phyloP scores from a whole-genome alignment of 2,329 filamentous ascomycete genomes.

The Dothiorella sarmentorum region DNA sequence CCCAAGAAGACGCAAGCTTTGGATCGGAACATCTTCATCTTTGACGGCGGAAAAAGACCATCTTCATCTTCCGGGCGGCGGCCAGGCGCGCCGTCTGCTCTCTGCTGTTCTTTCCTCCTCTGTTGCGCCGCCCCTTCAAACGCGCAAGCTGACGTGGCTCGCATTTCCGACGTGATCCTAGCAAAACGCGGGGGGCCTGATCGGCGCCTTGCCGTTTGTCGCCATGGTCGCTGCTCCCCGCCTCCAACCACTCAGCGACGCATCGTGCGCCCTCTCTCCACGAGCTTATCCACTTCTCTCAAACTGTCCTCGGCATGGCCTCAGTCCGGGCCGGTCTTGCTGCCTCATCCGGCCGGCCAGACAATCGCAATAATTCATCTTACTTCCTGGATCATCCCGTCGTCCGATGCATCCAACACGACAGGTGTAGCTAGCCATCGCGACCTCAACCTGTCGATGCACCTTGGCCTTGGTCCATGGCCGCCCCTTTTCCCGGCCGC shows the following conservation, averaged over 20 bases:
- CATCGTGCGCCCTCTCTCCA: neutral
- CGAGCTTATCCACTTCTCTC: conserved; percentile 11
- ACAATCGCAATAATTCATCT: neutral
- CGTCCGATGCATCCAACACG: neutral
- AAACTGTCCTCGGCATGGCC: neutral
- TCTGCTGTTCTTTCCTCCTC: neutral
- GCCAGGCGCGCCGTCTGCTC: conserved; percentile 10
- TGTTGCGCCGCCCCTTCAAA: conserved; percentile 4
- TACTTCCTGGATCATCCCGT: neutral
- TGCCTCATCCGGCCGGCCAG: conserved; percentile 7
- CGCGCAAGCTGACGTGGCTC: conserved; percentile 16
- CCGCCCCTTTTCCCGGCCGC: neutral
- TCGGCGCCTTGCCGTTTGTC: conserved; percentile 10
- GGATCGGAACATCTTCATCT: too few relatives aligned
- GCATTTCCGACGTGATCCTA: conserved; percentile 8
- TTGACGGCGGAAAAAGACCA: neutral
- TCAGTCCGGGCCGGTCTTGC: conserved; percentile 7
- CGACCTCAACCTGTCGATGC: too few relatives aligned
- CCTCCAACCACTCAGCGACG: neutral
- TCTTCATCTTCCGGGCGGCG: conserved; percentile 8
- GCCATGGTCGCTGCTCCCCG: neutral
- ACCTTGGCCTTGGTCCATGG: too few relatives aligned
- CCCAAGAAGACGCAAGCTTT: conserved; percentile 10
- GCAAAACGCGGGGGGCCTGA: conserved; percentile 12
- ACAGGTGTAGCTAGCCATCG: neutral